Base-by-base conservation (phyloP, 1,139 yeast species). In the Kodamaea plutei region DNA sequence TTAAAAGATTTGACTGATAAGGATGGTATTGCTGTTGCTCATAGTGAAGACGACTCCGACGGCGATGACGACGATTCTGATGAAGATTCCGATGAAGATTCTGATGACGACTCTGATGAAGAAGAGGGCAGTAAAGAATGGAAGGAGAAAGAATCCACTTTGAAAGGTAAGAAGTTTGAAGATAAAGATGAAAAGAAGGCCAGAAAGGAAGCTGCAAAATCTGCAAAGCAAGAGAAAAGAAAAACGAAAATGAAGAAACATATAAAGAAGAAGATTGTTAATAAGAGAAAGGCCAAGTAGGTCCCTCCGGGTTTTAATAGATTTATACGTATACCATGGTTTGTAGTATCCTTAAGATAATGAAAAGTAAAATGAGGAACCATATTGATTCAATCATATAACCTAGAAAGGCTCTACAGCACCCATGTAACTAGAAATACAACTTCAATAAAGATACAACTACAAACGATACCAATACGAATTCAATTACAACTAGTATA, bases 191-290 rank as follows among this genome's bases (percentile, higher is more conserved):
- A 68, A 0, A 91, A 89, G 56, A 85, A 82, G 50, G 80, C 76
- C 29, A 73, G 97, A 34, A 93, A 93, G 57, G 82, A 81, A 47
- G 83, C 81, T 15, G 81, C 87, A 13, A 91, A 87, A 53, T 83
- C 79, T 23, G 87, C 79, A 10, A 84, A 87, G 40, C 83, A 82
- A 47, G 97, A 89, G 47, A 88, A 84, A 61, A 72, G 98, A 37
- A 81, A 87, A 52, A 79, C 79, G 4, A 93, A 93, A 56, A 82
- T 91, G 80, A 91, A 91, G 57, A 93, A 93, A 57, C 87, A 84
- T 56, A 60, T 87, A 23, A 91, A 91, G 64, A 91, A 91, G 72
- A 82, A 81, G 53, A 60, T 82, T 25, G 68, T 81, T 5, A 77
- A 68, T 41, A 83, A 82, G 50, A 51, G 73, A 30, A 66, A 68